phyloP scores from a whole-genome alignment of 2,329 filamentous ascomycete genomes.

The Alternaria infectoria region DNA sequence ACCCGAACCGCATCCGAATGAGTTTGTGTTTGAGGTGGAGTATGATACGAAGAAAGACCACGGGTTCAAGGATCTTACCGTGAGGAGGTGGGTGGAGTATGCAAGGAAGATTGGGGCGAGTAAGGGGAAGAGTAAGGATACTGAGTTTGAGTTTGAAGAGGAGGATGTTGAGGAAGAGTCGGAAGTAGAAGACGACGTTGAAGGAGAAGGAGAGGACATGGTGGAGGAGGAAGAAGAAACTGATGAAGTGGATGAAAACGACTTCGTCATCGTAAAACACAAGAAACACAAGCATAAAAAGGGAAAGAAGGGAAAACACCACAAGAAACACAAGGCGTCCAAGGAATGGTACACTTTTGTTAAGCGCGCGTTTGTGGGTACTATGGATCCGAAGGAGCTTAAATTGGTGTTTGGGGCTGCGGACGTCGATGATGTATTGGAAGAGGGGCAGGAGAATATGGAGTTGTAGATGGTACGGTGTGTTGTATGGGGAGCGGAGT shows the following conservation, averaged over 20 bases:
- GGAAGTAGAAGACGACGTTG: slow-evolving; percentile 18
- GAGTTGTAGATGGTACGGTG: slow-evolving; percentile 17
- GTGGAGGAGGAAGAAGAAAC: slow-evolving; percentile 34
- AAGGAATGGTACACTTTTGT: slow-evolving; percentile 81
- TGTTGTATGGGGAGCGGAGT: not conserved
- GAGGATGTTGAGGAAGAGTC: slow-evolving; percentile 8
- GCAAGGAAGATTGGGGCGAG: slow-evolving; percentile 76
- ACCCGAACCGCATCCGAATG: slow-evolving; percentile 63
- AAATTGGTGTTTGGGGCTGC: slow-evolving; percentile 43
- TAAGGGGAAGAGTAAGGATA: slow-evolving; percentile 27
- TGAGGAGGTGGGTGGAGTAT: slow-evolving; percentile 78
- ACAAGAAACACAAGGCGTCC: slow-evolving; percentile 55
- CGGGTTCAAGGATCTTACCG: slow-evolving; percentile 82
- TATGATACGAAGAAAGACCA: slow-evolving; percentile 83
- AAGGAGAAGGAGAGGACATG: slow-evolving; percentile 17
- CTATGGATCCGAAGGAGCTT: slow-evolving; percentile 70
- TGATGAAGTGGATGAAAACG: slow-evolving; percentile 29
- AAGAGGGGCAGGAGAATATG: slow-evolving; percentile 21
- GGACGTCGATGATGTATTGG: not conserved
- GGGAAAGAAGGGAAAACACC: slow-evolving; percentile 60
- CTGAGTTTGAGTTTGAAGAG: not conserved
- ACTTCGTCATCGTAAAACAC: slow-evolving; percentile 38
- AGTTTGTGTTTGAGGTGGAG: slow-evolving; percentile 79
- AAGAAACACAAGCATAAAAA: slow-evolving; percentile 58
- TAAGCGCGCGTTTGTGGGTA: slow-evolving; percentile 78